These are phyloP conservation scores for Arthonia radiata DNA, from an alignment of 495 filamentous ascomycete genomes.

Conservation along the genomic window DNA sequence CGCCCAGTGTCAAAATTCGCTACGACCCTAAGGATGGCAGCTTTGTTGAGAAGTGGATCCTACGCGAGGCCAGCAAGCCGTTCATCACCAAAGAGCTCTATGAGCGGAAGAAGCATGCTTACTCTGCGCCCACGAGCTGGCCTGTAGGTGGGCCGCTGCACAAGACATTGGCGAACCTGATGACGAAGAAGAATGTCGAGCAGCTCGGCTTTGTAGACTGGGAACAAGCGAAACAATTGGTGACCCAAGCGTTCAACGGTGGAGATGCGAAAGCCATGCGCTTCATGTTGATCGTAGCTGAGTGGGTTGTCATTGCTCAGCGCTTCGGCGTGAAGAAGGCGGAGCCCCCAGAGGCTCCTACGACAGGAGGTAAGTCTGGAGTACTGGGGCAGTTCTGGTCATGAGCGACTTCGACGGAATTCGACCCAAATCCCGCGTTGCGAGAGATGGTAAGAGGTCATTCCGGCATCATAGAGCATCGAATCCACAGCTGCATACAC, in stretches of 20 bases:
- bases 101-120: constrained; percentile 20
- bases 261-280: constrained; percentile 5
- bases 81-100: constrained; percentile 27
- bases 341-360: constrained; percentile 4
- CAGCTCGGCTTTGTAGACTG: constrained; percentile 19
- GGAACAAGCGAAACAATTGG: constrained; percentile 7
- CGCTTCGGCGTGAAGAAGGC: constrained; percentile 8
- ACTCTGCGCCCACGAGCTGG: constrained; percentile 14
- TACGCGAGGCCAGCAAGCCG: constrained; percentile 22
- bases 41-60: constrained; percentile 23
- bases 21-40: constrained; percentile 8
- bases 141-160: constrained; percentile 15
- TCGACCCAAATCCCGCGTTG: no score
- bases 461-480: no score
- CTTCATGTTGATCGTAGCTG: constrained; percentile 5
- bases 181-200: constrained; percentile 18
- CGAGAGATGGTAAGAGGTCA: no score
- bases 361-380: no score
- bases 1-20: constrained; percentile 21
- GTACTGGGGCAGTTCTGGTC: no score
- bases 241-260: constrained; percentile 13
- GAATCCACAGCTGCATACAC: no score
- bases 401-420: no score
- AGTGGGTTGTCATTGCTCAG: constrained; percentile 8
- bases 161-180: constrained; percentile 9